Evolutionary conservation across 2,329 filamentous ascomycete species (phyloP).

Genomic region (Apiospora rasikravindrae): DNA sequence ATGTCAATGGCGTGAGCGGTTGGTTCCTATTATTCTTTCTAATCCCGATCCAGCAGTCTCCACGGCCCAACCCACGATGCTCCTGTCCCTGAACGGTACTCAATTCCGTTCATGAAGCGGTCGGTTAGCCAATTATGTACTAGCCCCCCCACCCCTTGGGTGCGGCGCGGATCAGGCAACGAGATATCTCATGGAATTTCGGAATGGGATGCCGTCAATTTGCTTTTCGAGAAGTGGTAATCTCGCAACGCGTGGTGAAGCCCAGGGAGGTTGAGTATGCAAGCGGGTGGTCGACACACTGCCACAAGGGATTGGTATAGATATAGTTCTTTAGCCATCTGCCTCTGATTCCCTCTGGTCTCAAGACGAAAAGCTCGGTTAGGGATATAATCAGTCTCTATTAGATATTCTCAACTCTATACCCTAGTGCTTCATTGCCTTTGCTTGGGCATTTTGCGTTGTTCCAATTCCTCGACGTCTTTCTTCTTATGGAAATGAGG

Average conservation of each 20-base stretch:
- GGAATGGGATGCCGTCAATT: neutral
- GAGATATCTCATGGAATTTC: neutral
- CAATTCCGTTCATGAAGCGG: neutral
- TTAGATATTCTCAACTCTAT: neutral
- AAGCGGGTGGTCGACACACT: neutral
- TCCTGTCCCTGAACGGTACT: neutral
- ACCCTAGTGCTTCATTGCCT: neutral
- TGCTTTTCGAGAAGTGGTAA: neutral
- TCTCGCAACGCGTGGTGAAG: neutral
- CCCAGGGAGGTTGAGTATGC: neutral
- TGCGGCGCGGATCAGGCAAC: conserved; percentile 1
- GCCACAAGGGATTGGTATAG: neutral
- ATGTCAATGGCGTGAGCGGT: neutral
- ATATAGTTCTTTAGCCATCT: neutral
- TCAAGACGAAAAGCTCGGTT: neutral
- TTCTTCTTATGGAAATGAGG: conserved; percentile 95
- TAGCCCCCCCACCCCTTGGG: neutral
- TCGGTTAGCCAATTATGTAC: neutral
- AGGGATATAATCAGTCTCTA: neutral
- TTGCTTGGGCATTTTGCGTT: conserved; percentile 74
- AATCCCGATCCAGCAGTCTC: neutral
- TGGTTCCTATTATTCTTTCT: neutral
- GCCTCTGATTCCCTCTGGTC: neutral
- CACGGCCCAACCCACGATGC: neutral
- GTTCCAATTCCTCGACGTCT: conserved; percentile 82